Conservation (phyloP, 345 rosid species). For the Brassica napus region Da-Ae NC_063446.1:38704501-38705000, state of each 20-base stretch:
- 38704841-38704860: background rate
- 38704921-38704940: too few species aligned
- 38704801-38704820: background rate
- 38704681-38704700: background rate
- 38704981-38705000: too few species aligned
- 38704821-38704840: background rate
- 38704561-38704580: background rate
- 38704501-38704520: background rate
- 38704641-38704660: background rate
- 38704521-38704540: background rate
- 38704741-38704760: conserved; percentile 7
- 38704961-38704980: too few species aligned
- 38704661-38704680: background rate
- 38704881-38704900: background rate
- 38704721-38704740: background rate
- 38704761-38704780: background rate
- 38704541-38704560: background rate
- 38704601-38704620: background rate
- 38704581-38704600: background rate
- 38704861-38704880: background rate
- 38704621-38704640: background rate
- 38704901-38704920: too few species aligned
- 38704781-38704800: background rate
- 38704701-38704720: background rate
- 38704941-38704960: too few species aligned